Evolutionary conservation across 129 eudicot species (phyloP).

Genomic region (Silybum marianum): DNA sequence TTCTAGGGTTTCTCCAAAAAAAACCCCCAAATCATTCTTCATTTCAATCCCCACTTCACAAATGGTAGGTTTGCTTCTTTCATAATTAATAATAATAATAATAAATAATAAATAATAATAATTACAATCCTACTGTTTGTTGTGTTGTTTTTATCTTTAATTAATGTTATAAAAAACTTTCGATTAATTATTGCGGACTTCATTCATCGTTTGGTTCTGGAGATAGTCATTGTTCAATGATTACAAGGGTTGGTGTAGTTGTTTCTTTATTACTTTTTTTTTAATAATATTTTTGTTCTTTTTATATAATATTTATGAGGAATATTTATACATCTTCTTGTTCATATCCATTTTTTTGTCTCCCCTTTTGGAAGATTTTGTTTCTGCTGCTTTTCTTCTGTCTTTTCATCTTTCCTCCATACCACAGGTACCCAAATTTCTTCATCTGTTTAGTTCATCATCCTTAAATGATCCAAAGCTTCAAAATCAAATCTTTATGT

Average conservation of each 20-base stretch:
- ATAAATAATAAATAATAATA: no score
- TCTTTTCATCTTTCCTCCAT: conserved; percentile 35
- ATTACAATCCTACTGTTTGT: background rate
- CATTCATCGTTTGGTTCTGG: conserved; percentile 38
- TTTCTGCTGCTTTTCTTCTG: conserved; percentile 37
- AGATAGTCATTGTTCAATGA: conserved; percentile 76
- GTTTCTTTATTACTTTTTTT: conserved; percentile 35
- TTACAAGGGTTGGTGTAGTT: conserved; percentile 59
- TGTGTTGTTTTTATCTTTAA: conserved; percentile 1
- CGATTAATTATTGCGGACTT: conserved; percentile 29
- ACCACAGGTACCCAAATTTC: conserved; percentile 24
- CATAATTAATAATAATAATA: conserved; percentile 22
- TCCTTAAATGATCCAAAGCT: conserved; percentile 8
- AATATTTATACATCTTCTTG: conserved; percentile 44
- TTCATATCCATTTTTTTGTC: conserved; percentile 54
- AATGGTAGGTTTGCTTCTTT: conserved; percentile 42
- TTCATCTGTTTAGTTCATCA: conserved; percentile 12
- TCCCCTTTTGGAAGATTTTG: conserved; percentile 42
- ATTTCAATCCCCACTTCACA: conserved; percentile 41
- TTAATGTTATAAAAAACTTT: conserved; percentile 19
- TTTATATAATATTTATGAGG: background rate
- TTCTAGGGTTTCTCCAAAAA: conserved; percentile 25
- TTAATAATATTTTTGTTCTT: conserved; percentile 8
- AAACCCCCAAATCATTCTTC: conserved; percentile 1
- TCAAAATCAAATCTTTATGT: background rate